A percentile compares a stretch with the other conserved stretches of the same genome.
Conservation (phyloP, 129 eudicot species). For the Ambrosia trifida region DNA sequence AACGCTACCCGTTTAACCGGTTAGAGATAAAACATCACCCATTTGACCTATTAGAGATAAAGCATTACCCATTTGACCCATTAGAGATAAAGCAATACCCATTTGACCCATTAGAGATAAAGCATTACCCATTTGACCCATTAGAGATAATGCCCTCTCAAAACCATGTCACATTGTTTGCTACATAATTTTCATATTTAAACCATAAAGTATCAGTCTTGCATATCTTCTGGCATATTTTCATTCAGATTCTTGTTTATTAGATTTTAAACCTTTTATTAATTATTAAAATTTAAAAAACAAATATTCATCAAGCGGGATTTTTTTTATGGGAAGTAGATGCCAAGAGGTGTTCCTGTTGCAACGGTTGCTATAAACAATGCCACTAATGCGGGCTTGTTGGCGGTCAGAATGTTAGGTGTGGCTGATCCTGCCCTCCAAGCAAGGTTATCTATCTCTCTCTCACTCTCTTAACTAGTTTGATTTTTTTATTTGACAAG, state of each 20-base stretch:
- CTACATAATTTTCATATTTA: background rate
- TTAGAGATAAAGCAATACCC: background rate
- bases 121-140: too few species aligned
- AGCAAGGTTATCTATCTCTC: conserved; percentile 54
- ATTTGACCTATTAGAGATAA: background rate
- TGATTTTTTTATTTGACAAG: background rate
- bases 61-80: background rate
- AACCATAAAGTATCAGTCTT: background rate
- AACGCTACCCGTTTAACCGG: background rate
- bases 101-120: background rate
- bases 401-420: conserved; percentile 87
- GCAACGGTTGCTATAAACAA: conserved; percentile 96
- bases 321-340: conserved; percentile 45
- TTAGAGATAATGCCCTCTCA: background rate
- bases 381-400: conserved; percentile 89
- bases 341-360: conserved; percentile 99
- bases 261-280: background rate
- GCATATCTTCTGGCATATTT: background rate
- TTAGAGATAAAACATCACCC: background rate
- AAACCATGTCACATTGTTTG: background rate
- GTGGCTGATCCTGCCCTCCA: conserved; percentile 57
- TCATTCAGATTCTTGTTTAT: background rate
- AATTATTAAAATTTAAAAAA: background rate
- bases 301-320: background rate
- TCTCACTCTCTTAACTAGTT: background rate